These are phyloP conservation scores for Stagonosporopsis chrysanthemi DNA, from an alignment of 2,329 filamentous ascomycete genomes.

Conservation along the genomic window DNA sequence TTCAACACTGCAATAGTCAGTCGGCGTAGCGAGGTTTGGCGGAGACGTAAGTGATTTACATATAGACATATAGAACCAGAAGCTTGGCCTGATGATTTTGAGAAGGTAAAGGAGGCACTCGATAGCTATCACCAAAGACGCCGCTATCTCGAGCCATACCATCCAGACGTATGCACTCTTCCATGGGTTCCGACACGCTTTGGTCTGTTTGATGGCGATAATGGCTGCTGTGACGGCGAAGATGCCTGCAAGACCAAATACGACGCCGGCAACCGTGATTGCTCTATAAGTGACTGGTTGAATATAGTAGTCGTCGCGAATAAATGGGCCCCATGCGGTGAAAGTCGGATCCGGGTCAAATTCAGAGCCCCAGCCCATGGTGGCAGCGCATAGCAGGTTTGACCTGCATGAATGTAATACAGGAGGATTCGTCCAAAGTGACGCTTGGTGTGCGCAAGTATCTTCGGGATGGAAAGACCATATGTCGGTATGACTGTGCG, in stretches of 20 bases:
- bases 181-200: constrained; percentile 26
- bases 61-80: constrained; percentile 42
- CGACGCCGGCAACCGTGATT: constrained; percentile 28
- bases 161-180: constrained; percentile 55
- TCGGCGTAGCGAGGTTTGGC: neutral
- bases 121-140: constrained; percentile 52
- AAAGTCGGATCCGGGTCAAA: constrained; percentile 28
- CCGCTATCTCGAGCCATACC: constrained; percentile 57
- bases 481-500: neutral
- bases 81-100: constrained; percentile 42
- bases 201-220: constrained; percentile 37
- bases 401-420: neutral
- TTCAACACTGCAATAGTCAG: constrained; percentile 26
- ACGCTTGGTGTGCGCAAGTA: neutral
- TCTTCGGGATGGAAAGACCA: neutral
- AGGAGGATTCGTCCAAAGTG: neutral
- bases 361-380: constrained; percentile 22
- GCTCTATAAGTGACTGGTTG: constrained; percentile 28
- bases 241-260: constrained; percentile 30
- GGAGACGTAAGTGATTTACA: constrained; percentile 19
- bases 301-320: constrained; percentile 28
- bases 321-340: constrained; percentile 36
- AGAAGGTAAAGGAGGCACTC: constrained; percentile 46
- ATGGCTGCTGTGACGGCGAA: constrained; percentile 40
- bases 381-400: neutral